phyloP scores from a whole-genome alignment of 768 basidiomycete species.

The Lentinula aciculospora region DNA sequence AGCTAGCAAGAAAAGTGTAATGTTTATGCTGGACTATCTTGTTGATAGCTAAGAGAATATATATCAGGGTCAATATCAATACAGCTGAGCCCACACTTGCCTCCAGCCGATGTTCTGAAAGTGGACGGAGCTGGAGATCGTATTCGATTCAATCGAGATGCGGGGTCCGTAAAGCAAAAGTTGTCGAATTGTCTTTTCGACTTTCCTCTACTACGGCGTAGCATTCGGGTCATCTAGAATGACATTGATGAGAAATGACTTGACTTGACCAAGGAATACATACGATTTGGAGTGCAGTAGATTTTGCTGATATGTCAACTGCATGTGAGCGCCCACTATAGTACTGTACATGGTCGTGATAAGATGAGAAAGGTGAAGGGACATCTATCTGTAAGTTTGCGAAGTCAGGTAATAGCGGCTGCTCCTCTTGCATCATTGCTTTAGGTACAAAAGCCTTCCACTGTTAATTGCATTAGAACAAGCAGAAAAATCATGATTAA shows the following conservation, averaged over 20 bases:
- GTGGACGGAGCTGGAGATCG: not conserved
- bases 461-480: not conserved
- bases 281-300: not conserved
- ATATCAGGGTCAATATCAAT: not conserved
- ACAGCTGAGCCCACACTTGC: not conserved
- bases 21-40: conserved; percentile 1
- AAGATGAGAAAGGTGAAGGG: not conserved
- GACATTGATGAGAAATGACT: not conserved
- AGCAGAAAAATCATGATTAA: not conserved
- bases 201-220: not conserved
- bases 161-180: not conserved
- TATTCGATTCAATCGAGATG: not conserved
- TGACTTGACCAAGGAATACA: not conserved
- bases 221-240: not conserved
- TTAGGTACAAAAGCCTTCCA: not conserved
- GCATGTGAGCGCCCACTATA: not conserved
- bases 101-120: not conserved
- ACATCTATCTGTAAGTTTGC: not conserved
- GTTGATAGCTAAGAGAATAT: not conserved
- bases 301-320: not conserved
- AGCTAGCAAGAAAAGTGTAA: not conserved
- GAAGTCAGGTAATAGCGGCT: not conserved
- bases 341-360: not conserved
- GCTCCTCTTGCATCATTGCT: not conserved
- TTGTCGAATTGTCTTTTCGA: not conserved